Evolutionary conservation across 2,329 filamentous ascomycete genomes (phyloP).

Genomic region (Botryotinia narcissicola): DNA sequence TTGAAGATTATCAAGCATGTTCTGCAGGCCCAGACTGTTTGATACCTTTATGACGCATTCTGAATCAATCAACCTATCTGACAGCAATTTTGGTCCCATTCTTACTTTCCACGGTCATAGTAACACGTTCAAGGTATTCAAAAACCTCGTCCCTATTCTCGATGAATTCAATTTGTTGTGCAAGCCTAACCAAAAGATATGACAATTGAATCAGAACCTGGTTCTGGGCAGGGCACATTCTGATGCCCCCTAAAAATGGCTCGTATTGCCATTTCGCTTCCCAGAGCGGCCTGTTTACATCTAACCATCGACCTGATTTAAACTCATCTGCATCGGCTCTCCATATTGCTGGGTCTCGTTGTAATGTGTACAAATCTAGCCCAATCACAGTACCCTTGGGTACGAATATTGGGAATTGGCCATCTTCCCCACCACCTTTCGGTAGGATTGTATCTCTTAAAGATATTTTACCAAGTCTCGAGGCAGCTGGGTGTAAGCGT

Average conservation of each 20-base stretch:
- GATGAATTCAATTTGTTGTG: constrained; percentile 31
- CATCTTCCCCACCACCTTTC: constrained; percentile 34
- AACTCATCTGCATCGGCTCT: constrained; percentile 41
- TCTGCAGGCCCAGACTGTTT: no score
- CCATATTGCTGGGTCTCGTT: constrained; percentile 41
- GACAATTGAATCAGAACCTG: constrained; percentile 38
- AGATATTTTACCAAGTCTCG: background rate
- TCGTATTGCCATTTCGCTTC: constrained; percentile 36
- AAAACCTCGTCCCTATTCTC: constrained; percentile 32
- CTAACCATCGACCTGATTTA: constrained; percentile 37
- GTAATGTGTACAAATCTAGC: constrained; percentile 37
- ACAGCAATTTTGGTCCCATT: constrained; percentile 19
- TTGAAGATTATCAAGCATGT: no score
- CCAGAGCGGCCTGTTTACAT: background rate
- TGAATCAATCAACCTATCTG: background rate
- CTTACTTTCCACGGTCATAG: constrained; percentile 13
- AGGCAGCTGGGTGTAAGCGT: constrained; percentile 7
- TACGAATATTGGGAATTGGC: constrained; percentile 32
- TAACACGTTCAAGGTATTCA: constrained; percentile 14
- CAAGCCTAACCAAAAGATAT: constrained; percentile 33
- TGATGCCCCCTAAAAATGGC: constrained; percentile 39
- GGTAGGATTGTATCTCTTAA: constrained; percentile 25
- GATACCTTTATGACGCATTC: no score
- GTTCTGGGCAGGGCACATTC: constrained; percentile 39
- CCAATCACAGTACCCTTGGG: constrained; percentile 24